These are phyloP conservation scores for Staphylotrichum tortipilum DNA, from an alignment of 495 filamentous ascomycete genomes.

Conservation along the genomic window DNA sequence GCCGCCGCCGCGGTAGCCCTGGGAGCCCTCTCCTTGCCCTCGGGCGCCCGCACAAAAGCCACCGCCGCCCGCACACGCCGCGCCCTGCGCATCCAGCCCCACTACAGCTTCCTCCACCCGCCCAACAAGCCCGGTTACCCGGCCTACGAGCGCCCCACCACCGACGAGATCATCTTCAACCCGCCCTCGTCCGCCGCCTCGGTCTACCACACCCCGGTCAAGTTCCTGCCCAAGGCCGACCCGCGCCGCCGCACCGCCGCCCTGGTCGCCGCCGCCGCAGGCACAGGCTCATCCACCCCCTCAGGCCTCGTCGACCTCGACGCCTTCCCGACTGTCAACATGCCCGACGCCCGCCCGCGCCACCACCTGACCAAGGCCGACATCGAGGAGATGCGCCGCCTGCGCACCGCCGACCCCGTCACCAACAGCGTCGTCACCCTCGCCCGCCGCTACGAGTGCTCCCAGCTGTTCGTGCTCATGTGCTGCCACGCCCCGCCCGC, in stretches of 20 bases:
- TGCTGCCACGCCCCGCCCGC: constrained; percentile 34
- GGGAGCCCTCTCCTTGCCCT: constrained; percentile 21
- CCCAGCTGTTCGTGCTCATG: constrained; percentile 61
- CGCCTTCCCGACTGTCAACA: constrained; percentile 4
- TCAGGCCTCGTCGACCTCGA: neutral
- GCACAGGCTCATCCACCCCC: neutral
- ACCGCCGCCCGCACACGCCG: constrained; percentile 62
- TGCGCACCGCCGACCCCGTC: constrained; percentile 59
- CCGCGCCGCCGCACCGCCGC: constrained; percentile 46
- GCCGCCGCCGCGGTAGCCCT: no score
- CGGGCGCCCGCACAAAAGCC: constrained; percentile 55
- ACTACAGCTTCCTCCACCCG: constrained; percentile 56
- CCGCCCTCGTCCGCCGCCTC: constrained; percentile 78
- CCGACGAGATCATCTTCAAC: constrained; percentile 81
- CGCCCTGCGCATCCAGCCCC: constrained; percentile 62
- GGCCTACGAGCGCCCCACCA: constrained; percentile 28
- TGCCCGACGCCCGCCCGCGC: constrained; percentile 1
- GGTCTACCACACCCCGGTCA: constrained; percentile 77
- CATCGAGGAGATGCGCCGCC: constrained; percentile 66
- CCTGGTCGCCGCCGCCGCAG: constrained; percentile 22
- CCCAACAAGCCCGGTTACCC: neutral
- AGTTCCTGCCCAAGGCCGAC: constrained; percentile 79
- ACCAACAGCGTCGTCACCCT: constrained; percentile 63
- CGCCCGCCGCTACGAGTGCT: constrained; percentile 69
- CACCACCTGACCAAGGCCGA: constrained; percentile 71